Conservation (phyloP, 257 asterid genomes). For the Penstemon davidsonii region DNA sequence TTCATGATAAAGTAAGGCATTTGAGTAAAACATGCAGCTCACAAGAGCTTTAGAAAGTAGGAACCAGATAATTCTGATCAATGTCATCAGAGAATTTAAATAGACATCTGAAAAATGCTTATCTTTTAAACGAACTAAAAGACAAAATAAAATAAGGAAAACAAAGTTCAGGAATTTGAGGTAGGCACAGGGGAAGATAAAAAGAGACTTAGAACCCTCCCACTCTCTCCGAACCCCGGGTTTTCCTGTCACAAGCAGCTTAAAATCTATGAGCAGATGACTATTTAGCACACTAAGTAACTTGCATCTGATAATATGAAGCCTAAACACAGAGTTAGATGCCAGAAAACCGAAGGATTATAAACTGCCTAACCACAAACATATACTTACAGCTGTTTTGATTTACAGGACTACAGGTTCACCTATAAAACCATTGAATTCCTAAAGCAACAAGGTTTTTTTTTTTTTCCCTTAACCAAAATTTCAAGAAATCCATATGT, state of each 20-base stretch:
- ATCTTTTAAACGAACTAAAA: background rate
- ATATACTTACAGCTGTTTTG: background rate
- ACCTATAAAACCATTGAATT: background rate
- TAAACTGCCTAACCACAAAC: background rate
- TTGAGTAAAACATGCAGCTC: background rate
- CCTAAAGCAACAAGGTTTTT: background rate
- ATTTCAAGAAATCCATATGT: slow-evolving; percentile 10
- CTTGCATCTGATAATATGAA: background rate
- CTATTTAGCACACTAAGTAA: background rate
- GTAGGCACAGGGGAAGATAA: too few relatives aligned
- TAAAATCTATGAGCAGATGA: background rate
- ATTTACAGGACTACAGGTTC: background rate
- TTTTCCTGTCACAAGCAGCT: background rate
- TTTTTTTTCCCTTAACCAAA: background rate
- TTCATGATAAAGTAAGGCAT: slow-evolving; percentile 1
- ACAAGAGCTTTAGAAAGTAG: background rate
- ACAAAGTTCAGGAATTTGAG: background rate
- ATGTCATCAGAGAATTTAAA: background rate
- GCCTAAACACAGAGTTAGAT: background rate
- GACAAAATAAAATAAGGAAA: background rate
- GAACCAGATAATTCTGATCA: background rate
- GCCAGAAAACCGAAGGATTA: background rate
- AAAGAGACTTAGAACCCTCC: background rate
- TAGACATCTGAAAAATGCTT: background rate
- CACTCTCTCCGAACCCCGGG: background rate